Conservation (phyloP, 805 yeast genomes). For the Zygosaccharomyces bailii region DNA sequence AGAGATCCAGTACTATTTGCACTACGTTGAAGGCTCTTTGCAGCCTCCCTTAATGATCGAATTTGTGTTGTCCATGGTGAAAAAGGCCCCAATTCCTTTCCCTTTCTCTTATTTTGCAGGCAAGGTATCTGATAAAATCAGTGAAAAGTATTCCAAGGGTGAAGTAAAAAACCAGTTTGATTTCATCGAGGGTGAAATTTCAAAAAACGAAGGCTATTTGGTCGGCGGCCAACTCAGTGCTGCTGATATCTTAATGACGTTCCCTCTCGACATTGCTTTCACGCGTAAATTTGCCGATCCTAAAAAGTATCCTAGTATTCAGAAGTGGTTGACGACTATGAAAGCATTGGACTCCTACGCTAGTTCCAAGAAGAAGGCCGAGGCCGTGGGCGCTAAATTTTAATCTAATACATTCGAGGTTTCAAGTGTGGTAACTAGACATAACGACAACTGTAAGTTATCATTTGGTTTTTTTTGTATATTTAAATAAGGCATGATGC, state of each 20-base stretch:
- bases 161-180: slow-evolving; percentile 43
- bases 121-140: slow-evolving; percentile 44
- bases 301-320: slow-evolving; percentile 27
- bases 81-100: slow-evolving; percentile 43
- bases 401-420: not conserved
- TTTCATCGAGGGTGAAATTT: slow-evolving; percentile 42
- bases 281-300: slow-evolving; percentile 14
- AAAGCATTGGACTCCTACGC: slow-evolving; percentile 17
- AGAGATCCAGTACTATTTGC: slow-evolving; percentile 48
- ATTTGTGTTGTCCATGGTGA: slow-evolving; percentile 39
- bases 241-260: slow-evolving; percentile 54
- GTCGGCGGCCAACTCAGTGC: slow-evolving; percentile 50
- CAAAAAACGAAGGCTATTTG: slow-evolving; percentile 40
- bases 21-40: slow-evolving; percentile 61
- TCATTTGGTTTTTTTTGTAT: not conserved
- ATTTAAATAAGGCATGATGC: not conserved
- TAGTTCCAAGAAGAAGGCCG: slow-evolving; percentile 17
- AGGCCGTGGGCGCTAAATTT: slow-evolving; percentile 14
- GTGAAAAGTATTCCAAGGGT: slow-evolving; percentile 46
- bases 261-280: slow-evolving; percentile 39
- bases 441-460: not conserved
- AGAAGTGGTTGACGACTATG: slow-evolving; percentile 24
- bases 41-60: slow-evolving; percentile 46
- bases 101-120: slow-evolving; percentile 45
- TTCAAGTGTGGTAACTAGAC: not conserved